Evolutionary conservation across 2,329 filamentous ascomycete species (phyloP), one percentile per base, ranked within the genome.

Genomic region (Graphilbum fragrans): DNA sequence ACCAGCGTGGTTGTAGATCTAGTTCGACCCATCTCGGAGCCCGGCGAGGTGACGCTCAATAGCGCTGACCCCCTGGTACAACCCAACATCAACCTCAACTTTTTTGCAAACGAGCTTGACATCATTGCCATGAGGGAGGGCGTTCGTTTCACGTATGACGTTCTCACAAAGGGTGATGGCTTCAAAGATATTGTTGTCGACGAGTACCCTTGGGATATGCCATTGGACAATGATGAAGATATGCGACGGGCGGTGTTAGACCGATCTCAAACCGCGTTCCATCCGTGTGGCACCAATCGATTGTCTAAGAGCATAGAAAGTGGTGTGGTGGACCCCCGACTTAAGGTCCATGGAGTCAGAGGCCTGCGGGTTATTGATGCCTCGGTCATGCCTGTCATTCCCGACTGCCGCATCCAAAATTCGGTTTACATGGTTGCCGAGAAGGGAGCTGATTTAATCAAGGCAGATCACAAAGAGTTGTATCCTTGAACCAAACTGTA

Each of bases 161-260:
- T 80, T n/a, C 49, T 80, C 2, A 71, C 60, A 31, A 69, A 65
- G 8, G 74, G 74, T 2, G 67, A 70, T 1, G 72, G 67, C 1
- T 69, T 80, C 56, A 73, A 63, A 52, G 70, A 74, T 39, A 62
- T 74, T 37, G 58, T 75, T 10, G 57, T 55, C 1, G 61, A 54
- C 5, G 69, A 74, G 41, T 80, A 78, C 51, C 76, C 75, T 0
- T 79, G 72, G 72, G 57, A 64, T 0, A 75, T 80, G 70, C 74
- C 74, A 0, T 61, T 69, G 3, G 51, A 71, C 12, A 64, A 63
- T 1, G 72, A 79, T 39, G 66, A 69, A 43, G 66, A 59, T 2
- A 79, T 80, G 74, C 66, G 70, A 34, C 62, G 63, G 38, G 58
- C 64, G 32, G 67, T 79, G 12, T 55, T 79, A 8, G 74, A 79